phyloP scores from a whole-genome alignment of 805 yeast species.

The Scheffersomyces coipomensis region DNA sequence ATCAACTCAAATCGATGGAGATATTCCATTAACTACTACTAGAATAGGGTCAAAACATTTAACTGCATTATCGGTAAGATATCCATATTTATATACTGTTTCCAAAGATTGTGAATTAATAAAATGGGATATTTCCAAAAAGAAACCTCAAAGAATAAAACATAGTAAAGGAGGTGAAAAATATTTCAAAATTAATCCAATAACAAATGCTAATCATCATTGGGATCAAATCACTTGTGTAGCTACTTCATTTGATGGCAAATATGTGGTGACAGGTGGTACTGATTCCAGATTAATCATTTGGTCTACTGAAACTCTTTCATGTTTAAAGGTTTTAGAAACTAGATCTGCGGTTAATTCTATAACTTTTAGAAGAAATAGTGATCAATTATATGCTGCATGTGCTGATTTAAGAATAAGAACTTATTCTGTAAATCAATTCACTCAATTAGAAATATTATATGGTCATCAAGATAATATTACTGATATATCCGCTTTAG shows the following conservation, averaged over 20 bases:
- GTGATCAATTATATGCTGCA: conserved; percentile 87
- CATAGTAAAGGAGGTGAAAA: conserved; percentile 63
- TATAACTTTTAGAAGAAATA: conserved; percentile 70
- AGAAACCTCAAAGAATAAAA: conserved; percentile 64
- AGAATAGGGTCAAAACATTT: conserved; percentile 62
- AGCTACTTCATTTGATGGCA: conserved; percentile 86
- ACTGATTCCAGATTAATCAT: conserved; percentile 75
- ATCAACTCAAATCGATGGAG: conserved; percentile 33
- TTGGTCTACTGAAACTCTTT: conserved; percentile 80
- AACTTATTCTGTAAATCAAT: conserved; percentile 80
- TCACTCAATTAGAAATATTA: conserved; percentile 83
- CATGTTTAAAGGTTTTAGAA: conserved; percentile 75
- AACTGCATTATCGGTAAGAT: conserved; percentile 54
- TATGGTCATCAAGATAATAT: conserved; percentile 96
- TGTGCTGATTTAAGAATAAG: conserved; percentile 91
- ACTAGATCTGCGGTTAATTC: conserved; percentile 74
- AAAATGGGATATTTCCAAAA: conserved; percentile 71
- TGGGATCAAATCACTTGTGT: conserved; percentile 71
- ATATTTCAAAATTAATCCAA: conserved; percentile 34
- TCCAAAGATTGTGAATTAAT: conserved; percentile 79
- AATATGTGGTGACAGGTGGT: conserved; percentile 88
- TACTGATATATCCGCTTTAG: conserved; percentile 75
- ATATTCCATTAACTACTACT: conserved; percentile 38
- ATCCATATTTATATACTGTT: conserved; percentile 70
- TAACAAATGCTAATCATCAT: conserved; percentile 66